phyloP scores from a whole-genome alignment of 2,329 filamentous ascomycete genomes.

The Pseudocercospora musae region DNA sequence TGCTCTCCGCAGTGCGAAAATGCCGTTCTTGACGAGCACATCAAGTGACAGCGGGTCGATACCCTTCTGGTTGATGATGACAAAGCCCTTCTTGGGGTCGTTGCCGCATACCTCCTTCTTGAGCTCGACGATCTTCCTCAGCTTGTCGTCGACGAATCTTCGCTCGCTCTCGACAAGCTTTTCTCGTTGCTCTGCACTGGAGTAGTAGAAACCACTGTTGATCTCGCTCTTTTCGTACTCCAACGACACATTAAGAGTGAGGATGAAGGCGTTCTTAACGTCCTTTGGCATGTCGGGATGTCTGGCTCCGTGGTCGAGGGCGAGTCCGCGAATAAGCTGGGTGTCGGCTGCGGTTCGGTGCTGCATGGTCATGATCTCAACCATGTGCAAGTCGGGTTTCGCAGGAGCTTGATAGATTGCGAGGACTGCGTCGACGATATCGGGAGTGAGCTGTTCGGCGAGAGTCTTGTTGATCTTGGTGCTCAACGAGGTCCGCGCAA shows the following conservation, averaged over 20 bases:
- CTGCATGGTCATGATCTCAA: constrained; percentile 99
- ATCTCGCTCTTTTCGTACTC: constrained; percentile 99
- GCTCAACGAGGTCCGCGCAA: constrained; percentile 88
- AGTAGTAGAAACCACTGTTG: constrained; percentile 99
- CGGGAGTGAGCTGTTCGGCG: constrained; percentile 85
- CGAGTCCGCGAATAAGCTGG: constrained; percentile 88
- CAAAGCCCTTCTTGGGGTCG: constrained; percentile 91
- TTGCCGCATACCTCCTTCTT: constrained; percentile 97
- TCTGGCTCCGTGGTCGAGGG: constrained; percentile 89
- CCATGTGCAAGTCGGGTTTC: constrained; percentile 97
- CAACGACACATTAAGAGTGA: constrained; percentile 92
- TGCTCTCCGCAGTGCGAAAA: constrained; percentile 86
- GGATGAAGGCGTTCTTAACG: constrained; percentile 90
- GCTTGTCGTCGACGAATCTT: constrained; percentile 90
- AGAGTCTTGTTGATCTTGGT: constrained; percentile 91
- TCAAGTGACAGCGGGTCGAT: constrained; percentile 96
- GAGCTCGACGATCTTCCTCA: constrained; percentile 94
- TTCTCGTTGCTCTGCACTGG: constrained; percentile 90
- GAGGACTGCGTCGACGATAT: constrained; percentile 94
- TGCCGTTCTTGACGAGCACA: constrained; percentile 96
- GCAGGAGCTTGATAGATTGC: constrained; percentile 84
- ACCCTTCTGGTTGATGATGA: constrained; percentile 98
- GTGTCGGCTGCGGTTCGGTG: constrained; percentile 95
- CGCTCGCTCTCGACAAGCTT: constrained; percentile 98
- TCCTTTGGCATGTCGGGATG: constrained; percentile 98